These are phyloP conservation scores for Gremmenia infestans DNA, from an alignment of 2,329 filamentous ascomycete genomes.

Conservation along the genomic window DNA sequence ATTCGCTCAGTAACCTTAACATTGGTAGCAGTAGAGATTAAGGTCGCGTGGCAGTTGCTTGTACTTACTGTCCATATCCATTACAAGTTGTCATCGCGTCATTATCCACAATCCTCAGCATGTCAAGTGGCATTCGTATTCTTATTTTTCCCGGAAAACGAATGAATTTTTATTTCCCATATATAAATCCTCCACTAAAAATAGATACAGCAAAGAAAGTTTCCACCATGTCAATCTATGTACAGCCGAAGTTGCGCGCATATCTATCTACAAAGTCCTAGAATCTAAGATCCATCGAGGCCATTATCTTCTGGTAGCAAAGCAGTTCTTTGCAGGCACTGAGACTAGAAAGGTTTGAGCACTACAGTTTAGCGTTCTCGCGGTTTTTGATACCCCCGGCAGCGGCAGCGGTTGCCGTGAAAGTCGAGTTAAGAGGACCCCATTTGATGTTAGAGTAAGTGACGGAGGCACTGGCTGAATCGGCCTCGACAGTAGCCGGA, in stretches of 20 bases:
- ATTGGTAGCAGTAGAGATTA: no score
- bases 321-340: conserved; percentile 20
- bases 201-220: conserved; percentile 16
- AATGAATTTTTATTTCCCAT: neutral
- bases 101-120: neutral
- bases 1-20: no score
- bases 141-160: neutral
- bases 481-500: conserved; percentile 45
- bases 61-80: no score
- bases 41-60: no score
- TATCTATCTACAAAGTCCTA: conserved; percentile 12
- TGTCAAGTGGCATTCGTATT: neutral
- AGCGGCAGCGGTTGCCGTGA: conserved; percentile 8
- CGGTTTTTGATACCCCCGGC: conserved; percentile 4
- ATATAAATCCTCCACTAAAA: conserved; percentile 1
- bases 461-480: conserved; percentile 42
- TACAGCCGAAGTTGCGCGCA: conserved; percentile 7
- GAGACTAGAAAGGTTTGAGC: conserved; percentile 23
- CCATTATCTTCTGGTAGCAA: conserved; percentile 5
- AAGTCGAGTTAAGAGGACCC: conserved; percentile 31
- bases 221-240: conserved; percentile 9
- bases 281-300: conserved; percentile 7
- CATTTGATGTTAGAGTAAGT: conserved; percentile 33
- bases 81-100: no score
- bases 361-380: conserved; percentile 3